Evolutionary conservation across 2,329 filamentous ascomycete genomes (phyloP), one percentile per base, ranked within the genome.

Genomic region (Aschersonia sp.): DNA sequence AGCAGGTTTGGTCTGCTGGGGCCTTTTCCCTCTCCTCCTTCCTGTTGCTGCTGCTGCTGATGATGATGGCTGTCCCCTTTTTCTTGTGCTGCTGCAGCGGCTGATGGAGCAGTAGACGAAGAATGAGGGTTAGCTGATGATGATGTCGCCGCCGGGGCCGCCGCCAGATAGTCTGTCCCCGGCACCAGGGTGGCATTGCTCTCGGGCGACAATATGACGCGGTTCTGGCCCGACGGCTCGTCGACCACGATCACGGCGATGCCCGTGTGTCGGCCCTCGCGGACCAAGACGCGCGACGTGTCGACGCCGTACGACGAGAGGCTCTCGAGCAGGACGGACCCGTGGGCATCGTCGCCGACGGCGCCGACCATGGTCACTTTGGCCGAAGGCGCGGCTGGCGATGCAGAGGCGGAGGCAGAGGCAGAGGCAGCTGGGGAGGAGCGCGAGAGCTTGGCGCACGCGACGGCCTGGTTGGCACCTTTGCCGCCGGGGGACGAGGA

Each of bases 381-480:
- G 22, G 22, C 22, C 22, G 22, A 22, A 22, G 22, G 22, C 22
- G 22, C 22, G 22, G 22, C 2, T 22, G 22, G 22, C 22, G 22
- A 14, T 57, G 51, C 6, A 45, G 31, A 7, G 44, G 41, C 5
- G 65, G 56, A 32, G 73, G 54, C 7, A 4, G 40, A 14, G 11
- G 54, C 7, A 4, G 40, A 14, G 11, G 22, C 29, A 29, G 30
- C 5, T 50, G 59, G 50, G 32, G 60, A 55, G 31, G 72, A 59
- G 44, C 83, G 76, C 1, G 86, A 92, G 45, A 94, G 77, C 52
- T 90, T 85, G 45, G 83, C 85, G 66, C 84, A 88, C 30, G 88
- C 87, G 48, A 95, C 85, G 50, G 88, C 89, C 69, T 97, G 90
- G 70, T 97, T 97, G 51, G 89, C 88, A 53, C 90, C 90, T 68